Evolutionary conservation across 139 green algal genomes (phyloP), one percentile per base, ranked within the genome.

Genomic region (Ettlia oleoabundans): DNA sequence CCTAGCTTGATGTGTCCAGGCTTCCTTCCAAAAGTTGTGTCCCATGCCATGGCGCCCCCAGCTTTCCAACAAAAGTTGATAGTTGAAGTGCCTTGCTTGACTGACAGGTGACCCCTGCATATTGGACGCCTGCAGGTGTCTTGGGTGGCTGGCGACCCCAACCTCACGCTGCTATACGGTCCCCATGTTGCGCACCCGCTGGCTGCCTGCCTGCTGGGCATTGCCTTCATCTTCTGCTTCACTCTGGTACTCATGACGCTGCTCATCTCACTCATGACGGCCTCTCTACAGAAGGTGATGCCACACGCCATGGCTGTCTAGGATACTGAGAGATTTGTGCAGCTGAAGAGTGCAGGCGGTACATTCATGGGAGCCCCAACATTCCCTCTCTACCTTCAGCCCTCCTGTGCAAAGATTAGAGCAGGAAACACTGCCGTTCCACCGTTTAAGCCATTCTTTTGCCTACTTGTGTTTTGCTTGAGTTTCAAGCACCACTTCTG

Each of bases 261-360:
- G 58, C 69, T 87, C 2, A 68, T 81, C 7, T 47, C 65, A 0
- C 40, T 87, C 33, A 81, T 87, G 76, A 81, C 76, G 15, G 80
- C 80, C 71, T 68, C 82, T 10, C 82, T 87, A 24, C 55, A 79
- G 42, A 43, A 55, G 75, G 82, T 74, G 43, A n/a, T n/a, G n/a
- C n/a, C n/a, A n/a, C n/a, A n/a, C n/a, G n/a, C n/a, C n/a, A n/a
- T n/a, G n/a, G n/a, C n/a, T n/a, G n/a, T n/a, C n/a, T n/a, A n/a
- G n/a, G n/a, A n/a, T n/a, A n/a, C n/a, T n/a, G n/a, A n/a, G n/a
- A n/a, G n/a, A n/a, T n/a, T n/a, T n/a, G n/a, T n/a, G n/a, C n/a
- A n/a, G n/a, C n/a, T n/a, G n/a, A n/a, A n/a, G n/a, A n/a, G n/a
- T n/a, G n/a, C n/a, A n/a, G n/a, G n/a, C n/a, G n/a, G n/a, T n/a